These are phyloP conservation scores for Trifolium dubium DNA, from an alignment of 306 rosid genomes.

Conservation along the genomic window DNA sequence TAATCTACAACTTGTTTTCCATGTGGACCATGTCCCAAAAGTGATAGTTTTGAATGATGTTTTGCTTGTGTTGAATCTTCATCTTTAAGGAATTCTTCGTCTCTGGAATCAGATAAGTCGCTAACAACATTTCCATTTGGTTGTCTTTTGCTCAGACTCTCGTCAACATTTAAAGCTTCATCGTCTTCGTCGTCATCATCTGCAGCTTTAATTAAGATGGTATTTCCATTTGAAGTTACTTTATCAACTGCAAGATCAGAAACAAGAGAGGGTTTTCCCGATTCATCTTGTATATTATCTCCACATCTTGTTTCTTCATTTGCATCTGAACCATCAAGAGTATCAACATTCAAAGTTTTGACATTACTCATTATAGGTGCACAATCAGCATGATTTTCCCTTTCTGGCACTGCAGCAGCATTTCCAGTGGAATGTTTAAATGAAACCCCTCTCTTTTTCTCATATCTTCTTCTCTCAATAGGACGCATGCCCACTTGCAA, in stretches of 20 bases:
- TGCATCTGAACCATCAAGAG: conserved; percentile 43
- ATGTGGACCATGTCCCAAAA: conserved; percentile 96
- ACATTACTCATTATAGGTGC: conserved; percentile 34
- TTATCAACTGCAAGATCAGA: conserved; percentile 51
- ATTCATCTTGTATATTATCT: conserved; percentile 45
- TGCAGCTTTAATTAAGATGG: conserved; percentile 32
- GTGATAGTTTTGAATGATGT: conserved; percentile 69
- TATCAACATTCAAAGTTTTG: conserved; percentile 39
- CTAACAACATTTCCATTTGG: conserved; percentile 50
- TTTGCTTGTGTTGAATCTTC: conserved; percentile 48
- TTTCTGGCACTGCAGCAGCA: conserved; percentile 42
- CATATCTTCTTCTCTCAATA: conserved; percentile 75
- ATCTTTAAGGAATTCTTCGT: conserved; percentile 40
- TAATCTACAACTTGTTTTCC: conserved; percentile 90
- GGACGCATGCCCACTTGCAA: conserved; percentile 88
- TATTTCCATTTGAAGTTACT: conserved; percentile 39
- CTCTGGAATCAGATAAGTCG: conserved; percentile 30
- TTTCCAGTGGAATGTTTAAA: conserved; percentile 50
- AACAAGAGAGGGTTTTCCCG: conserved; percentile 40
- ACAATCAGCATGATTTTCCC: conserved; percentile 46
- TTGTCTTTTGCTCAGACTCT: conserved; percentile 33
- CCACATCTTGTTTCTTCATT: conserved; percentile 29
- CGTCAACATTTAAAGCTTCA: conserved; percentile 41
- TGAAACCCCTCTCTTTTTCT: conserved; percentile 70
- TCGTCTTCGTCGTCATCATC: conserved; percentile 43